These are phyloP conservation scores for Moricandia moricandioides DNA, from an alignment of 345 rosid species.

Conservation along the genomic window DNA sequence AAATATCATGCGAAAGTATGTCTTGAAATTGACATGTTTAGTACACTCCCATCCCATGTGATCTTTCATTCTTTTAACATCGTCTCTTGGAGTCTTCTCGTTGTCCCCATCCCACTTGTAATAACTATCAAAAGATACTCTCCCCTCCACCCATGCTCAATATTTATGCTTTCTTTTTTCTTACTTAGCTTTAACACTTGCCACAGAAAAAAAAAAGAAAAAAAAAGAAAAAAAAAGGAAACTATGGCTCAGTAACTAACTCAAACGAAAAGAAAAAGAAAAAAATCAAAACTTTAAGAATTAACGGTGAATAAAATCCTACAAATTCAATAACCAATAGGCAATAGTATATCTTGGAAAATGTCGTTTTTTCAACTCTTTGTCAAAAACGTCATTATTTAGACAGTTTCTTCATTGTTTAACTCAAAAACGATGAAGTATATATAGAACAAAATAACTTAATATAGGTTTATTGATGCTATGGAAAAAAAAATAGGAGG, in stretches of 20 bases:
- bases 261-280: neutral
- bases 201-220: neutral
- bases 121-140: constrained; percentile 9
- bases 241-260: neutral
- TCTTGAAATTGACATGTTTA: constrained; percentile 5
- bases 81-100: constrained; percentile 20
- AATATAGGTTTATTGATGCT: neutral
- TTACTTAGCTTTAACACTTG: neutral
- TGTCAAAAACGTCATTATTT: neutral
- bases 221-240: neutral
- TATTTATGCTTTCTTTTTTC: neutral
- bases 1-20: neutral
- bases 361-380: neutral
- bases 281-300: neutral
- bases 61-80: constrained; percentile 13
- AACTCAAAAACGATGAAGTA: neutral
- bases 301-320: neutral
- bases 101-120: constrained; percentile 5
- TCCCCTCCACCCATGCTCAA: neutral
- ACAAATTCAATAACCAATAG: neutral
- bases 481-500: constrained; percentile 45
- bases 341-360: neutral
- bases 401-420: neutral
- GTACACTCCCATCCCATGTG: constrained; percentile 18
- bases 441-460: neutral